Conservation (phyloP, 768 basidiomycete species). For the Tricholoma sp. region DNA sequence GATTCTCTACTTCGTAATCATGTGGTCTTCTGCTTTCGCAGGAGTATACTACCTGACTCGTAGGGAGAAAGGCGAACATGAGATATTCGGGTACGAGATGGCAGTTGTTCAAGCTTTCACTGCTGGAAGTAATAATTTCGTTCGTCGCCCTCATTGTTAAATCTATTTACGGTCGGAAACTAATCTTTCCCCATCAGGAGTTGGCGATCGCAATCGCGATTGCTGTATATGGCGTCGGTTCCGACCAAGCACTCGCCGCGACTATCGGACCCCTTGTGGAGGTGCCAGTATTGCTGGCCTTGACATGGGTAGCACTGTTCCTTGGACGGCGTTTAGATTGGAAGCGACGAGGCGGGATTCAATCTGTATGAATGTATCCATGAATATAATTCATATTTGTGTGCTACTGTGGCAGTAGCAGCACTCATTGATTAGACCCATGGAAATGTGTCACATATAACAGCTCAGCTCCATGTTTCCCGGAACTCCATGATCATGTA, state of each 20-base stretch:
- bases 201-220: constrained; percentile 81
- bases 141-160: constrained; percentile 23
- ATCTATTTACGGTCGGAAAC: neutral
- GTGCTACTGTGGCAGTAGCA: too few species aligned
- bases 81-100: constrained; percentile 54
- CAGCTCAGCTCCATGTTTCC: too few species aligned
- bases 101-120: constrained; percentile 79
- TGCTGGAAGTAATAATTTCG: constrained; percentile 75
- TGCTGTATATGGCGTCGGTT: constrained; percentile 71
- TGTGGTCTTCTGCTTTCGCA: constrained; percentile 65
- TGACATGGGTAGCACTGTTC: constrained; percentile 62
- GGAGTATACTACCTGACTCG: constrained; percentile 46
- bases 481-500: too few species aligned
- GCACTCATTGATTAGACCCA: too few species aligned
- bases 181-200: constrained; percentile 37
- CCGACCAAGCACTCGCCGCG: constrained; percentile 76
- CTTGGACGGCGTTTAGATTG: constrained; percentile 37
- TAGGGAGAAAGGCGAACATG: constrained; percentile 17
- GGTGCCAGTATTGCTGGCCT: constrained; percentile 68
- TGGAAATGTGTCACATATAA: too few species aligned
- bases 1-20: constrained; percentile 71
- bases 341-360: constrained; percentile 12
- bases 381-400: too few species aligned
- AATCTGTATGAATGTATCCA: neutral
- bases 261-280: constrained; percentile 77